Evolutionary conservation across 2,329 filamentous ascomycete genomes (phyloP).

Genomic region (Fusarium sororula): DNA sequence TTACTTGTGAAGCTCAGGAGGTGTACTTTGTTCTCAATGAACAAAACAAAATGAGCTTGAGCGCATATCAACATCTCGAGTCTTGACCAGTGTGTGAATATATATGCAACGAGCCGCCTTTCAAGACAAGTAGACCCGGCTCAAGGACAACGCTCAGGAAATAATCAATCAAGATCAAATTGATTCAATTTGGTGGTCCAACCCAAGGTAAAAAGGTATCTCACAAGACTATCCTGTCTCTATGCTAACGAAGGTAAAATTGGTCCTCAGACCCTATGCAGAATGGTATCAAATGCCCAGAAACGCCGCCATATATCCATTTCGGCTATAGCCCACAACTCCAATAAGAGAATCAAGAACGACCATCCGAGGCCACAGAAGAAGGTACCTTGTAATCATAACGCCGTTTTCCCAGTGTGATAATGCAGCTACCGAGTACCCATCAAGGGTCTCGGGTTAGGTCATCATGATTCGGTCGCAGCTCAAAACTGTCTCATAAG

Average conservation of each 20-base stretch:
- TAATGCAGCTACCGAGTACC: slow-evolving; percentile 15
- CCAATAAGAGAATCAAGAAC: slow-evolving; percentile 14
- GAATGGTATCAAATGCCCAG: slow-evolving; percentile 42
- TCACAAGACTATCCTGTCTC: slow-evolving; percentile 24
- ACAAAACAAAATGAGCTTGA: not conserved
- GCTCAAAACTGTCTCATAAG: slow-evolving; percentile 40
- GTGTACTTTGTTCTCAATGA: not conserved
- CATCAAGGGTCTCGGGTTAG: slow-evolving; percentile 16
- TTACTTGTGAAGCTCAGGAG: not conserved
- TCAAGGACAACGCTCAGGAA: not conserved
- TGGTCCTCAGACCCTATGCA: slow-evolving; percentile 28
- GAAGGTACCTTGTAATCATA: slow-evolving; percentile 3
- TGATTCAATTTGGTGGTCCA: slow-evolving; percentile 17
- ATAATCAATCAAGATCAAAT: not conserved
- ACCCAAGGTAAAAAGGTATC: slow-evolving; percentile 11
- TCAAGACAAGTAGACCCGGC: not conserved
- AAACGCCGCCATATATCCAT: slow-evolving; percentile 35
- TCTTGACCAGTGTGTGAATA: not conserved
- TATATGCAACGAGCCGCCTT: not conserved
- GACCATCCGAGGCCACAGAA: slow-evolving; percentile 9
- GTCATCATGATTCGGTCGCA: slow-evolving; percentile 1
- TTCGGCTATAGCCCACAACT: slow-evolving; percentile 25
- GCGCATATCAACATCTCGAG: not conserved
- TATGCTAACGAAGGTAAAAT: slow-evolving; percentile 32
- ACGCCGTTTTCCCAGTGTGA: slow-evolving; percentile 14